Evolutionary conservation across 495 filamentous ascomycete species (phyloP).

Genomic region (Xylaria nigripes): DNA sequence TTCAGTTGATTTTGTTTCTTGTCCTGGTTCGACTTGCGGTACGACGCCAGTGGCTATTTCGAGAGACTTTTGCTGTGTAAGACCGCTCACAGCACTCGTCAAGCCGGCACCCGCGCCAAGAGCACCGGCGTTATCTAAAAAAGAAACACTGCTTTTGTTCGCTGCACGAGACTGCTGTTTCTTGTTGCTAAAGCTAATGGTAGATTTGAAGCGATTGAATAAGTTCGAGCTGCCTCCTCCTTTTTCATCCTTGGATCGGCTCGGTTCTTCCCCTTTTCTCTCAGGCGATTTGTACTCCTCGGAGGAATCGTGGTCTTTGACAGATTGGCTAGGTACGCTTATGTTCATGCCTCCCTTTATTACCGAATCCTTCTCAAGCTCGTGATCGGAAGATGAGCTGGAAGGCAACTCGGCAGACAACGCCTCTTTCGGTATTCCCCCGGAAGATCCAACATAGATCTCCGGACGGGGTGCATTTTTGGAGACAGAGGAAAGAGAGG

Average conservation of each 20-base stretch:
- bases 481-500: slow-evolving; percentile 10
- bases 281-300: slow-evolving; percentile 24
- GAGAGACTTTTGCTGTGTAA: slow-evolving; percentile 34
- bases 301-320: slow-evolving; percentile 6
- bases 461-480: slow-evolving; percentile 23
- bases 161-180: slow-evolving; percentile 21
- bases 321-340: slow-evolving; percentile 12
- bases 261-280: slow-evolving; percentile 19
- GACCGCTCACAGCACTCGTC: slow-evolving; percentile 36
- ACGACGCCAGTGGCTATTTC: slow-evolving; percentile 36
- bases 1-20: slow-evolving; percentile 9
- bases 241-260: slow-evolving; percentile 26
- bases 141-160: slow-evolving; percentile 40
- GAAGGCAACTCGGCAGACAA: slow-evolving; percentile 18
- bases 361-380: slow-evolving; percentile 12
- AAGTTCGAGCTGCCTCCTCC: slow-evolving; percentile 26
- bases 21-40: slow-evolving; percentile 18
- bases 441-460: slow-evolving; percentile 20
- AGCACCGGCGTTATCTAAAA: slow-evolving; percentile 57
- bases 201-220: slow-evolving; percentile 27
- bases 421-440: slow-evolving; percentile 25
- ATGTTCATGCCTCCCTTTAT: slow-evolving; percentile 15
- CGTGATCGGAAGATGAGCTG: slow-evolving; percentile 7
- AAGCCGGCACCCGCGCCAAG: slow-evolving; percentile 54
- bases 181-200: slow-evolving; percentile 25